phyloP scores from a whole-genome alignment of 495 filamentous ascomycete genomes.

The Aspergillus affinis region DNA sequence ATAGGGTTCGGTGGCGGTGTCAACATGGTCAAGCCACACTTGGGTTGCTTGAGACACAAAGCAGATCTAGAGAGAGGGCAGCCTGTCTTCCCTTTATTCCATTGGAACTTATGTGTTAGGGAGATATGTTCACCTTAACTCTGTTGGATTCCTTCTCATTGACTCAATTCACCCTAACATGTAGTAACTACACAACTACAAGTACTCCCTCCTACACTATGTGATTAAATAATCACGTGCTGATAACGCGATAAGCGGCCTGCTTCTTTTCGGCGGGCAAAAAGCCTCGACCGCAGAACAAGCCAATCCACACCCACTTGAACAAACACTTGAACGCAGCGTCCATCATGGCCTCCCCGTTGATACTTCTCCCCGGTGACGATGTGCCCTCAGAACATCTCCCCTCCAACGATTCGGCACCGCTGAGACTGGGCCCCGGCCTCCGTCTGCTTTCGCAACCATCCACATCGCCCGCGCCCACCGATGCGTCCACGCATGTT shows the following conservation, averaged over 20 bases:
- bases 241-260: constrained; percentile 22
- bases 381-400: constrained; percentile 57
- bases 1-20: constrained; percentile 36
- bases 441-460: constrained; percentile 51
- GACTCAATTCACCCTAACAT: no score
- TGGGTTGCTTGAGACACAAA: no score
- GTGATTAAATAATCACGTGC: constrained; percentile 16
- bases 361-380: constrained; percentile 77
- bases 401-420: constrained; percentile 59
- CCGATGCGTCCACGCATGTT: constrained; percentile 32
- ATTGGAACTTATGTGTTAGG: no score
- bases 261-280: constrained; percentile 11
- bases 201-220: no score
- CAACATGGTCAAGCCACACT: no score
- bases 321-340: background rate
- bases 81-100: no score
- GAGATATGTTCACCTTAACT: no score
- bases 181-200: no score
- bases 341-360: constrained; percentile 42
- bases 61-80: no score
- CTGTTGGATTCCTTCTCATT: no score
- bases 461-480: constrained; percentile 15
- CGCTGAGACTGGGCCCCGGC: constrained; percentile 83
- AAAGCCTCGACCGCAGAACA: background rate
- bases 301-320: background rate